Evolutionary conservation across 345 rosid genomes (phyloP), one percentile per base, ranked within the genome.

Genomic region (Iberis pinnata): DNA sequence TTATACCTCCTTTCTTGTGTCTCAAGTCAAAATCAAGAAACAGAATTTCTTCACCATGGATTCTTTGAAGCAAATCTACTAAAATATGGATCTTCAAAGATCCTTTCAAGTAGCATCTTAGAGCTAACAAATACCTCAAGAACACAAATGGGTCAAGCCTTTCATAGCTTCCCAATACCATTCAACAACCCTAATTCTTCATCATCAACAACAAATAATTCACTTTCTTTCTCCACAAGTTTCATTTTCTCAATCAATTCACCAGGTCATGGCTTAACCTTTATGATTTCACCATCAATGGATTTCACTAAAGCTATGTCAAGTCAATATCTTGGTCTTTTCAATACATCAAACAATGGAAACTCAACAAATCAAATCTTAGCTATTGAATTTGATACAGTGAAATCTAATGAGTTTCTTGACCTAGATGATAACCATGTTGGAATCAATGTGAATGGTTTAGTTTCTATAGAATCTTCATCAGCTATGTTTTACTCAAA

Each of bases 311-410:
- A 4, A 5, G 79, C 74, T 47, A 1, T 47, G 29, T 44, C 64
- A 9, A 26, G 51, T 10, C 39, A 60, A 52, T 74, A 45, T 65
- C 58, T 86, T 13, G 90, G 90, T 16, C 71, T 82, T 31, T 77
- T 86, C 53, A 82, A 78, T 27, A 1, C 7, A 2, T 42, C 71
- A 35, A 67, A 45, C 75, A 38, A 61, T 14, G 75, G 82, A 2
- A 56, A 51, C 16, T 1, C 58, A 7, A 46, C 70, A 38, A 80
- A 81, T 68, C 75, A 66, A 38, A 65, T 86, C n/a, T 42, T 80
- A 8, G 81, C 82, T 0, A 68, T 83, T 0, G 86, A 83, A 67
- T 68, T 80, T 13, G 86, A 83, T 61, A 78, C 88, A 0, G 60
- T 78, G 12, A 17, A 18, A 14, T 76, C 59, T 60, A 50, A 27